Evolutionary conservation across 768 basidiomycete genomes (phyloP).

Genomic region (Boletus tomentosulus): DNA sequence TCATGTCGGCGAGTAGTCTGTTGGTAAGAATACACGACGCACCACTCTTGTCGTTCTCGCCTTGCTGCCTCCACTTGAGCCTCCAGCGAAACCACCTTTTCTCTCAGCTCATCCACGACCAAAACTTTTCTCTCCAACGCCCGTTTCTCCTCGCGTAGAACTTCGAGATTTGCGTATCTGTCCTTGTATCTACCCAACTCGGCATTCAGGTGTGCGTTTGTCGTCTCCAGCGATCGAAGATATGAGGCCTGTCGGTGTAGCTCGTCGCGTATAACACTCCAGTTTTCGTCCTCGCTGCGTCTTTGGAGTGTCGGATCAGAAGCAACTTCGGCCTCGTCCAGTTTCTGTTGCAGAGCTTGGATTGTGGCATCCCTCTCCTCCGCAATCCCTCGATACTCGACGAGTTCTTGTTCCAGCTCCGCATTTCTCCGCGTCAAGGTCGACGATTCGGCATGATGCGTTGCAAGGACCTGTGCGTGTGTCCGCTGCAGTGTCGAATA

Average conservation of each 20-base stretch:
- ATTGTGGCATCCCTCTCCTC: conserved; percentile 40
- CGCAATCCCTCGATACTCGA: conserved; percentile 38
- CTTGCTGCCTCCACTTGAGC: conserved; percentile 61
- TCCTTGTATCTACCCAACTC: conserved; percentile 55
- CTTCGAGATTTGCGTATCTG: conserved; percentile 57
- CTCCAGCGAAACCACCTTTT: conserved; percentile 53
- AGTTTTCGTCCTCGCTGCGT: conserved; percentile 48
- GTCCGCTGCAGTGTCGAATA: conserved; percentile 46
- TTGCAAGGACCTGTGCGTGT: conserved; percentile 45
- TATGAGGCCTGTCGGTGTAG: conserved; percentile 63
- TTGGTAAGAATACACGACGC: conserved; percentile 8
- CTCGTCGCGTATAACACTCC: conserved; percentile 63
- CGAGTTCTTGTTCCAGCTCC: conserved; percentile 46
- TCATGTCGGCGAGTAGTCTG: conserved; percentile 2
- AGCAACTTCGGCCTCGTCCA: conserved; percentile 41
- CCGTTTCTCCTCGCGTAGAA: conserved; percentile 71
- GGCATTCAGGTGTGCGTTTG: conserved; percentile 50
- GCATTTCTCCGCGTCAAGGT: conserved; percentile 44
- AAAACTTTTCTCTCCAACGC: conserved; percentile 51
- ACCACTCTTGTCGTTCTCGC: conserved; percentile 58
- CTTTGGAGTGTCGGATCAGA: conserved; percentile 28
- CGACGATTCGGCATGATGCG: conserved; percentile 50
- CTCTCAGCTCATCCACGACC: conserved; percentile 51
- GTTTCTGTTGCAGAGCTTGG: conserved; percentile 42
- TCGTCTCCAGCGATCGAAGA: conserved; percentile 53